phyloP scores from a whole-genome alignment of 2,329 filamentous ascomycete species.

The Blastomyces parvus region DNA sequence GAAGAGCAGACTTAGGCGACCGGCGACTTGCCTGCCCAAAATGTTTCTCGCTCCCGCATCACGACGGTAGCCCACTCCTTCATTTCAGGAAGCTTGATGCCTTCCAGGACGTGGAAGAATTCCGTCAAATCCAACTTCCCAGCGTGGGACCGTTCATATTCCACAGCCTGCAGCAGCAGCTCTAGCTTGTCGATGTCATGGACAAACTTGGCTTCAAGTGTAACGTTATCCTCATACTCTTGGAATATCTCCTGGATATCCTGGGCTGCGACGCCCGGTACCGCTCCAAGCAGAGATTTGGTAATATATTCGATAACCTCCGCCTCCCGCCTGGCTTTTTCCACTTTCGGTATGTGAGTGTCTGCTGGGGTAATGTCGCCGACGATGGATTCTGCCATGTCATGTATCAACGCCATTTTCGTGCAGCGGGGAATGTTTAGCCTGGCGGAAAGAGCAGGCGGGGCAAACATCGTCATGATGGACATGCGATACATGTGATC shows the following conservation, averaged over 20 bases:
- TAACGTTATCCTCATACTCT: slow-evolving; percentile 85
- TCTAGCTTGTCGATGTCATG: slow-evolving; percentile 98
- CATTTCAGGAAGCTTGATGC: slow-evolving; percentile 67
- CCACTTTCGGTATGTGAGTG: slow-evolving; percentile 61
- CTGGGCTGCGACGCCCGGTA: slow-evolving; percentile 57
- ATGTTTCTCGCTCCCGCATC: slow-evolving; percentile 61
- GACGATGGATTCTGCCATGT: slow-evolving; percentile 93
- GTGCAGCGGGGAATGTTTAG: slow-evolving; percentile 77
- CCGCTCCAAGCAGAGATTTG: slow-evolving; percentile 58
- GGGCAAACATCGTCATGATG: slow-evolving; percentile 85
- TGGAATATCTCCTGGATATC: slow-evolving; percentile 78
- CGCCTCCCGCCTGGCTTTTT: slow-evolving; percentile 81
- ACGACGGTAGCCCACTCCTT: slow-evolving; percentile 69
- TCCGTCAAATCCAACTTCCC: slow-evolving; percentile 68
- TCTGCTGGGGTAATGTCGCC: slow-evolving; percentile 96
- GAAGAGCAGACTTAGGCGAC: slow-evolving; percentile 4
- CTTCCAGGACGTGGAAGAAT: slow-evolving; percentile 68
- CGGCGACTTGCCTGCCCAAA: slow-evolving; percentile 51
- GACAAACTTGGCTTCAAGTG: slow-evolving; percentile 76
- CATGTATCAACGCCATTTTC: slow-evolving; percentile 91
- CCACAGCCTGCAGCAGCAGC: slow-evolving; percentile 85
- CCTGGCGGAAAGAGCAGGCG: slow-evolving; percentile 57
- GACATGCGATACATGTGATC: slow-evolving; percentile 99
- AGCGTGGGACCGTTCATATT: slow-evolving; percentile 71
- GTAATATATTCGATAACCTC: slow-evolving; percentile 90